Base-by-base conservation (phyloP, 257 asterid genomes). In the Capsicum rhomboideum region DNA sequence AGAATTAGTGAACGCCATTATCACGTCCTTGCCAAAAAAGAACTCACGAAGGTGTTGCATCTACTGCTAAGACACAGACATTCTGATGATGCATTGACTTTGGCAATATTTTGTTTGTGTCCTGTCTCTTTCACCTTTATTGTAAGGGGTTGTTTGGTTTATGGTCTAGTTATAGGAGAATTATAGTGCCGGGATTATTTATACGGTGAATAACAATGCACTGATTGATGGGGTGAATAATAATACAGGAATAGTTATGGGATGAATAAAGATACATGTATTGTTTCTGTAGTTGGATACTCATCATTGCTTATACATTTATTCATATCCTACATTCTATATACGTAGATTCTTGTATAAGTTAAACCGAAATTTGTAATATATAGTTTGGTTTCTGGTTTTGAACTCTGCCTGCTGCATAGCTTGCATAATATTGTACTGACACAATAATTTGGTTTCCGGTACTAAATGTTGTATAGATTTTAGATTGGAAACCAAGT, bases 21-120 rank as follows among this genome's bases (percentile, higher is more conserved):
- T 94, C 98, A 96, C 77, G 94, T 94, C 83, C 98, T 96, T 90
- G 99, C 98, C 86, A 96, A 96, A 90, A 96, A 95, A 86, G 99
- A 94, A 89, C 90, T 94, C 82, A 96, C 98, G 28, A 96, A 94
- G 98, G 99, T 93, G 78, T 87, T 40, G 69, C 83, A 23, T 85
- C 75, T 77, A 54, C 66, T 78, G 77, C 88, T 83, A 55, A 85
- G 81, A 49, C 81, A 26, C 34, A 75, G 59, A 74, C 59, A 55
- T 80, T 56, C 77, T 67, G 44, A 40, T 80, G 59, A 26, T 61
- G 58, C 56, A 29, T 20, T 49, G 21, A 10, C 42, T 18, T 59
- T 54, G 29, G 83, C 56, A 58, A n/a, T 58, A 80, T 80, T 40
- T 80, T 80, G 40, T 80, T 40, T 26, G 28, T 80, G 56, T 55